Percentiles rank a stretch among this genome's conserved stretches.
These are phyloP conservation scores for Vaccinium macrocarpon DNA, from an alignment of 148 eudicot genomes.

Conservation along the genomic window DNA sequence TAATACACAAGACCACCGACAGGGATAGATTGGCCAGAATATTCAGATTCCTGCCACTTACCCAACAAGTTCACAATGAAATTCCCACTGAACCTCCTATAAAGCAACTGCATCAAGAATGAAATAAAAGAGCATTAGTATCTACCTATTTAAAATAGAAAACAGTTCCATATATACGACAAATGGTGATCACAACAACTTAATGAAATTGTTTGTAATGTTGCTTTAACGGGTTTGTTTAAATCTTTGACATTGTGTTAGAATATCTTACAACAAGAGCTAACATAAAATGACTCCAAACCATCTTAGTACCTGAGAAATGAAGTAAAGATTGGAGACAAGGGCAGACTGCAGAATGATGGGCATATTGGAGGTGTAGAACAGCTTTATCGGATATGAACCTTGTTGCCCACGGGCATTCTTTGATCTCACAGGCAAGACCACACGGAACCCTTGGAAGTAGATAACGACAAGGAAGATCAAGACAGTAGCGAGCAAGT, in stretches of 20 bases:
- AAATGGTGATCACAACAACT: background rate
- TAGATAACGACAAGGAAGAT: conserved; percentile 82
- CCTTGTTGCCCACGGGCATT: conserved; percentile 95
- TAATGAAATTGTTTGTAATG: background rate
- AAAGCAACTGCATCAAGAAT: conserved; percentile 44
- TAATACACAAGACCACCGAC: conserved; percentile 95
- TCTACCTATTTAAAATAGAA: background rate
- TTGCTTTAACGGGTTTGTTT: background rate
- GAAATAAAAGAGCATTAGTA: background rate
- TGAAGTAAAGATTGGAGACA: conserved; percentile 82
- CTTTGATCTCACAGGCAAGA: conserved; percentile 82
- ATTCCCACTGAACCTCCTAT: conserved; percentile 72
- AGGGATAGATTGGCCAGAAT: conserved; percentile 72
- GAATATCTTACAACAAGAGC: background rate
- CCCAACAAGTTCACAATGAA: conserved; percentile 73
- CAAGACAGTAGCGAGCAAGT: conserved; percentile 74
- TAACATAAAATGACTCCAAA: background rate
- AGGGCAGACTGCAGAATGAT: conserved; percentile 91
- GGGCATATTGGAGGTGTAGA: conserved; percentile 96
- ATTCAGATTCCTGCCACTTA: conserved; percentile 84
- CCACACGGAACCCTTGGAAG: conserved; percentile 91
- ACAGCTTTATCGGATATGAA: conserved; percentile 83
- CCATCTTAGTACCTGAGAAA: conserved; percentile 58
- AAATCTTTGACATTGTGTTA: background rate
- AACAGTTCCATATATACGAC: background rate